Base-by-base conservation (phyloP, 2,329 filamentous ascomycete genomes). In the Incumbomyces delicatus region DNA sequence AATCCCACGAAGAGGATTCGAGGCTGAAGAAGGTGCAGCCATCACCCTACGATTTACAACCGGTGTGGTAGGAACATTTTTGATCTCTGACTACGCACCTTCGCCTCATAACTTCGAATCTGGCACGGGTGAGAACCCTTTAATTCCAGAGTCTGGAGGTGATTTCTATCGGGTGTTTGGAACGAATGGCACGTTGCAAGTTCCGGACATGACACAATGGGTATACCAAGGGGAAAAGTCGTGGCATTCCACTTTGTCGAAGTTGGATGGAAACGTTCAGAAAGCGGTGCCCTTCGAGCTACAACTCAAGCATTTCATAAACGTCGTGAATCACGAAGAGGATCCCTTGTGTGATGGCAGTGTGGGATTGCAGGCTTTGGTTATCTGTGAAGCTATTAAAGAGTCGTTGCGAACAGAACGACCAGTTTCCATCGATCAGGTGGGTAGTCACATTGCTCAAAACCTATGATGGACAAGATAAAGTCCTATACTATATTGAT, bases 41-140 rank as follows among this genome's bases (percentile, higher is more conserved):
- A 35, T 50, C 18, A 50, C 45, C 11, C 32, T 54, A 12, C 41
- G 29, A 20, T 52, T 54, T 33, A 20, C 16, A 11, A 44, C 12
- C 8, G 52, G 50, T 27, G 42, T 45, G 4, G 52, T 54, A 12
- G 52, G 50, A n/a, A 43, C 50, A 2, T 50, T 53, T 32, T 17
- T 53, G 12, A 32, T 51, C n/a, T 32, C 33, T 6, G 52, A 54
- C 29, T 38, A 45, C 38, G 32, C 37, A n/a, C 30, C 35, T 1
- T 53, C 45, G 12, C 47, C 50, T 1, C 37, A 48, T 20, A 44
- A 29, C 12, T 53, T 48, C 33, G 52, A 52, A 27, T 20, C 42
- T 3, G 52, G 50, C 6, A 52, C 52, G 2, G 52, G 52, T 4
- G 52, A 54, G 31, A 54, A 54, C 35, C 52, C 52, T 22, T 11